These are phyloP conservation scores for Ehretia macrophylla DNA, from an alignment of 257 asterid genomes.

Conservation along the genomic window DNA sequence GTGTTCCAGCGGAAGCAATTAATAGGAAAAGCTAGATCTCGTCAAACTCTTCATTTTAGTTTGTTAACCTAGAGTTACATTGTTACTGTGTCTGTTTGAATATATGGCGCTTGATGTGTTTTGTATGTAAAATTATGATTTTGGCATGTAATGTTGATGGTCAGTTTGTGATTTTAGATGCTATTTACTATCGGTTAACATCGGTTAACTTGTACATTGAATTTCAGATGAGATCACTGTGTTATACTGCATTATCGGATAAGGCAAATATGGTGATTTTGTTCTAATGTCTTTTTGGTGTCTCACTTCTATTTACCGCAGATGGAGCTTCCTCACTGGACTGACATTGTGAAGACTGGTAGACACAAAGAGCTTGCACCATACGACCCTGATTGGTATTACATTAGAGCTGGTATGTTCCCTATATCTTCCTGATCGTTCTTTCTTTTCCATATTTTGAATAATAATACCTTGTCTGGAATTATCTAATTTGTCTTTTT, in stretches of 20 bases:
- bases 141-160: no score
- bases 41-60: no score
- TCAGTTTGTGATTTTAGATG: background rate
- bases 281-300: background rate
- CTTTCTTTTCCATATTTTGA: no score
- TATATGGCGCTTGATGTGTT: no score
- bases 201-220: background rate
- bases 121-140: no score
- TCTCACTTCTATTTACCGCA: slow-evolving; percentile 2
- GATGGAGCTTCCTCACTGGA: slow-evolving; percentile 97
- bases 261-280: background rate
- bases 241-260: no score
- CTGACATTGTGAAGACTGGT: slow-evolving; percentile 88
- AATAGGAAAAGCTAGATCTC: no score
- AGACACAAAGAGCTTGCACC: slow-evolving; percentile 88
- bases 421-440: no score
- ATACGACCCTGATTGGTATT: slow-evolving; percentile 94
- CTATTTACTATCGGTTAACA: background rate
- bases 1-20: no score
- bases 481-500: background rate
- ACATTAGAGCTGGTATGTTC: slow-evolving; percentile 74
- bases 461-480: background rate
- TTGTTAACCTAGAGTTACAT: no score
- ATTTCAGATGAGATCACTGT: background rate
- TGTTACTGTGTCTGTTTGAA: no score